These are phyloP conservation scores for Ustilago loliicola DNA, from an alignment of 1,284 basidiomycete species.

Conservation along the genomic window DNA sequence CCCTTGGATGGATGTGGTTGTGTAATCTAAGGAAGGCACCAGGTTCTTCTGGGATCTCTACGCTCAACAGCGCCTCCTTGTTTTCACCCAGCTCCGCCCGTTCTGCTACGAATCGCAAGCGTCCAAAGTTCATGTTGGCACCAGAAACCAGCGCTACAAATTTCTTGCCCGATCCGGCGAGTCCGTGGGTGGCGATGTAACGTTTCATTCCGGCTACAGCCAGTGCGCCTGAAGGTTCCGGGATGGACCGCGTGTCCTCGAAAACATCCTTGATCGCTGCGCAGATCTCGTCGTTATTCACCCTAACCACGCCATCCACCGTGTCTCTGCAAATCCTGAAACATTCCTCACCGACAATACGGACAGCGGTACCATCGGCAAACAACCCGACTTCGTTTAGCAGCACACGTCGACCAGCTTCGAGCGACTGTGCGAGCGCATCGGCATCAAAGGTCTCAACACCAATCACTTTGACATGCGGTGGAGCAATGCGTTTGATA, in stretches of 20 bases:
- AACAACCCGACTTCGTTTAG: slow-evolving; percentile 94
- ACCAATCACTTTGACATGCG: slow-evolving; percentile 85
- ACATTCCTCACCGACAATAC: slow-evolving; percentile 92
- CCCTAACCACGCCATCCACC: slow-evolving; percentile 87
- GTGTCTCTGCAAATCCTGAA: slow-evolving; percentile 90
- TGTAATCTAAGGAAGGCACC: slow-evolving; percentile 93
- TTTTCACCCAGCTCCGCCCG: slow-evolving; percentile 97
- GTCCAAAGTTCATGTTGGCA: slow-evolving; percentile 99
- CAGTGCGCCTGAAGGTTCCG: slow-evolving; percentile 96
- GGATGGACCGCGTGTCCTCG: slow-evolving; percentile 76
- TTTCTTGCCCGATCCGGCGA: slow-evolving; percentile 84
- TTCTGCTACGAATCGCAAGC: slow-evolving; percentile 95
- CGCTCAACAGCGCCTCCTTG: slow-evolving; percentile 89
- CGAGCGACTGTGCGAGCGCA: slow-evolving; percentile 83
- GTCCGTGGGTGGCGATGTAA: slow-evolving; percentile 83
- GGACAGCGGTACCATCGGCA: slow-evolving; percentile 98
- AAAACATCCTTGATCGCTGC: slow-evolving; percentile 99
- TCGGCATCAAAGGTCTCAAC: slow-evolving; percentile 97
- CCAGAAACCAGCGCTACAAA: slow-evolving; percentile 94
- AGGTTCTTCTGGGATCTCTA: slow-evolving; percentile 90
- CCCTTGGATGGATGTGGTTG: slow-evolving; percentile 86
- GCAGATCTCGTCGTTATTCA: slow-evolving; percentile 96
- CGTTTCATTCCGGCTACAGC: slow-evolving; percentile 92
- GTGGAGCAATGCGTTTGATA: slow-evolving; percentile 91
- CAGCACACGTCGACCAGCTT: slow-evolving; percentile 79